These are phyloP conservation scores for Brachypodium distachyon DNA, from an alignment of 202 grass and related monocot species.

Conservation along the genomic window DNA sequence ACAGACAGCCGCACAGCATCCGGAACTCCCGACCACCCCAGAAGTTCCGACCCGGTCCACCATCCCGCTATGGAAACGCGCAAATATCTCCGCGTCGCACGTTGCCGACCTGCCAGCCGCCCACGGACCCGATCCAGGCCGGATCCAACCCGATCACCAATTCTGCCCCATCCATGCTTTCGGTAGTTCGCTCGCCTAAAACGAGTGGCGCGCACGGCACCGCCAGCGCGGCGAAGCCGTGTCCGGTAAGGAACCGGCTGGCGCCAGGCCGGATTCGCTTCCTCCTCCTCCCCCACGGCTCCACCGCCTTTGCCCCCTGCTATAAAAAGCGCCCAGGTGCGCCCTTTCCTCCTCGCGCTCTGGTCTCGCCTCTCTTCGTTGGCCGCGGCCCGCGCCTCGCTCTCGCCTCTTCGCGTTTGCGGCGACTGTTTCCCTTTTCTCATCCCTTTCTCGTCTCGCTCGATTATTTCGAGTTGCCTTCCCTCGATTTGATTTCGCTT, in stretches of 20 bases:
- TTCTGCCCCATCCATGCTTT: no score
- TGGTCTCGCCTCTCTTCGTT: neutral
- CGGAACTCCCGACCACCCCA: neutral
- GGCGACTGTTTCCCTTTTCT: neutral
- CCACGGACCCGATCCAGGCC: neutral
- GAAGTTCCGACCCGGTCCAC: slow-evolving; percentile 8
- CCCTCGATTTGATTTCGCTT: neutral
- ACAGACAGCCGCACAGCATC: neutral
- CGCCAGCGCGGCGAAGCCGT: slow-evolving; percentile 6
- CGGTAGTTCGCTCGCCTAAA: no score
- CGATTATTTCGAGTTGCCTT: neutral
- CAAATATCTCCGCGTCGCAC: neutral
- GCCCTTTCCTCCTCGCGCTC: neutral
- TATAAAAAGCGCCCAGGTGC: slow-evolving; percentile 10
- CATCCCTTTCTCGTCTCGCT: no score
- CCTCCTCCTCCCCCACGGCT: no score
- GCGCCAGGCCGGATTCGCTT: neutral
- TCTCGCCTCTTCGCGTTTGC: neutral
- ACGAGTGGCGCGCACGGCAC: no score
- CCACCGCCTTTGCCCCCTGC: neutral
- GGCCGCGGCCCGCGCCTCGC: neutral
- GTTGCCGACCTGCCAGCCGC: neutral
- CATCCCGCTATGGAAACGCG: neutral
- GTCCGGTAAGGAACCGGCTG: slow-evolving; percentile 12
- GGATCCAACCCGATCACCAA: no score